phyloP scores from a whole-genome alignment of 202 grass and related monocot species.

The Carex arenaria region DNA sequence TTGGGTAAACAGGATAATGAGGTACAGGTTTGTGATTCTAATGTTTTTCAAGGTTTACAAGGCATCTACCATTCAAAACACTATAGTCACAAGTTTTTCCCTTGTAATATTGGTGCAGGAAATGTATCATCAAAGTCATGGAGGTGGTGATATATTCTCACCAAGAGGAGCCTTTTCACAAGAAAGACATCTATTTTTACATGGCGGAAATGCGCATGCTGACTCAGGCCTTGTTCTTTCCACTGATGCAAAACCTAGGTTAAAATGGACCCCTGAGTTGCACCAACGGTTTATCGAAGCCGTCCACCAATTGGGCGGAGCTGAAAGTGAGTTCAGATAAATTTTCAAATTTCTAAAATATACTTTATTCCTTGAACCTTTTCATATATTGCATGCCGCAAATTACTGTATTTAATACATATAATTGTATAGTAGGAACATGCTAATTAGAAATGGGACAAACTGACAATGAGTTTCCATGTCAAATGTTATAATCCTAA shows the following conservation, averaged over 20 bases:
- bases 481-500: neutral
- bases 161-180: conserved; percentile 48
- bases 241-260: conserved; percentile 89
- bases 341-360: conserved; percentile 11
- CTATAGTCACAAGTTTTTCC: conserved; percentile 9
- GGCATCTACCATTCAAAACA: conserved; percentile 1
- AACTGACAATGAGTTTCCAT: neutral
- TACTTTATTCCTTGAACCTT: neutral
- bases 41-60: neutral
- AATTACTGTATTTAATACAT: conserved; percentile 22
- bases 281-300: conserved; percentile 95
- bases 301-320: conserved; percentile 95
- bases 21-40: neutral
- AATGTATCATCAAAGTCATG: conserved; percentile 91
- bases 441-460: neutral
- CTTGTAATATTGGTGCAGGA: conserved; percentile 29
- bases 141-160: conserved; percentile 60
- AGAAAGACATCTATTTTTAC: conserved; percentile 80
- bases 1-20: neutral
- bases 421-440: conserved; percentile 19
- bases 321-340: conserved; percentile 74
- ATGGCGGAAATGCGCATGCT: conserved; percentile 59
- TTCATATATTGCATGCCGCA: neutral
- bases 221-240: conserved; percentile 93
- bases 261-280: conserved; percentile 98